Conservation (phyloP, 2,329 filamentous ascomycete genomes). For the Furcasterigmium furcatum region DNA sequence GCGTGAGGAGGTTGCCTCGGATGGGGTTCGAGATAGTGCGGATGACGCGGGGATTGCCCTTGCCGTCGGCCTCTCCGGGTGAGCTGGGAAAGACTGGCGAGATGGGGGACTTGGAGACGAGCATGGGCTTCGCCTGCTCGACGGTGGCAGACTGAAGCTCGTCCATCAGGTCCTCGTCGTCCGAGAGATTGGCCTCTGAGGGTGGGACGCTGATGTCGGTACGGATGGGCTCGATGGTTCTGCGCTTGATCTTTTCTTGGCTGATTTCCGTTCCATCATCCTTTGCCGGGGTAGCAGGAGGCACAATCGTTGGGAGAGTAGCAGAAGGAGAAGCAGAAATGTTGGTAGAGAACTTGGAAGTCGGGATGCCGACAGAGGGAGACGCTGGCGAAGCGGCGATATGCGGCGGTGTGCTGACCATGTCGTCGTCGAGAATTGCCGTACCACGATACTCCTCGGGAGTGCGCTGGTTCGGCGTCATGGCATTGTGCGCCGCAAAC, state of each 20-base stretch:
- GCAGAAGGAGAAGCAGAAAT: conserved; percentile 16
- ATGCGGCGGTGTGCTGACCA: conserved; percentile 14
- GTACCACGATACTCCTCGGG: not conserved
- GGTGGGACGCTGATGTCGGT: conserved; percentile 36
- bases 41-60: conserved; percentile 31
- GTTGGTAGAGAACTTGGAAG: conserved; percentile 40
- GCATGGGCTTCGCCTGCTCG: conserved; percentile 77
- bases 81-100: conserved; percentile 55
- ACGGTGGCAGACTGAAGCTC: conserved; percentile 80
- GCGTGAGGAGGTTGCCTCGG: conserved; percentile 40
- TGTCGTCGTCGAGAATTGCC: not conserved
- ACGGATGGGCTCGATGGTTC: conserved; percentile 51
- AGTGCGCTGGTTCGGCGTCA: not conserved
- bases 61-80: conserved; percentile 11
- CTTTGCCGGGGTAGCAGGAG: not conserved
- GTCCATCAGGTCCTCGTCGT: conserved; percentile 82
- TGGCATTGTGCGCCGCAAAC: not conserved
- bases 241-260: conserved; percentile 24
- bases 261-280: not conserved
- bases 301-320: conserved; percentile 12
- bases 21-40: conserved; percentile 33
- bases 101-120: conserved; percentile 79
- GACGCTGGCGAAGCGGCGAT: conserved; percentile 6
- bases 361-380: conserved; percentile 24
- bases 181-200: conserved; percentile 48